Evolutionary conservation across 169 alveolate species (phyloP).

Genomic region (Plasmodium malariae): DNA sequence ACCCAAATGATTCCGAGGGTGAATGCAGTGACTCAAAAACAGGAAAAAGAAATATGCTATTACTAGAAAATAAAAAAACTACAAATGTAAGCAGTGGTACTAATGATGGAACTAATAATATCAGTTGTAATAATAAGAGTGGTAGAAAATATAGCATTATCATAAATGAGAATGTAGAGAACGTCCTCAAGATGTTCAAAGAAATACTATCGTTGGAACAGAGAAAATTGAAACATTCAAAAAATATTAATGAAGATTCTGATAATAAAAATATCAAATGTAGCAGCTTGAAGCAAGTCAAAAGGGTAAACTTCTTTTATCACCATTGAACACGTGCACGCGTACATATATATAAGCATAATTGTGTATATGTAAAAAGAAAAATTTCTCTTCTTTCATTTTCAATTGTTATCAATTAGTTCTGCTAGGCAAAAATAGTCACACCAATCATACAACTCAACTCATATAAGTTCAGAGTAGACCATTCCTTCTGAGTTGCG

Average conservation of each 20-base stretch:
- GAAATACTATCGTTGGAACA: constrained; percentile 14
- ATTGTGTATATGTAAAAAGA: neutral
- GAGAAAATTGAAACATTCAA: neutral
- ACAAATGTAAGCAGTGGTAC: neutral
- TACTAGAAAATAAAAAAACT: neutral
- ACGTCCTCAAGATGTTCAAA: constrained; percentile 10
- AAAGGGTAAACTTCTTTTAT: constrained; percentile 35
- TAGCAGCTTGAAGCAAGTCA: neutral
- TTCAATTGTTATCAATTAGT: neutral
- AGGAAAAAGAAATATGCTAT: neutral
- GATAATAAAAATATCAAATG: neutral
- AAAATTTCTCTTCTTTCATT: neutral
- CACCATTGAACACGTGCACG: neutral
- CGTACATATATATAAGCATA: neutral
- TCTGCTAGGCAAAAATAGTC: no score
- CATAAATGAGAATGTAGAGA: constrained; percentile 7
- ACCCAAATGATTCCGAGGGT: neutral
- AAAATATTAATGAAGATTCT: constrained; percentile 9
- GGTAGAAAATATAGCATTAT: neutral
- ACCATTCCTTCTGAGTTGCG: no score
- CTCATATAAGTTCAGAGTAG: no score
- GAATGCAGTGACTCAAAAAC: neutral
- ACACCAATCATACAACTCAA: no score
- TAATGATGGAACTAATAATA: neutral
- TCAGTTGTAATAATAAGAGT: neutral